Percentiles rank a stretch among this genome's conserved stretches.
Evolutionary conservation across 768 basidiomycete genomes (phyloP).

Genomic region (Melanogaster broomeanus): DNA sequence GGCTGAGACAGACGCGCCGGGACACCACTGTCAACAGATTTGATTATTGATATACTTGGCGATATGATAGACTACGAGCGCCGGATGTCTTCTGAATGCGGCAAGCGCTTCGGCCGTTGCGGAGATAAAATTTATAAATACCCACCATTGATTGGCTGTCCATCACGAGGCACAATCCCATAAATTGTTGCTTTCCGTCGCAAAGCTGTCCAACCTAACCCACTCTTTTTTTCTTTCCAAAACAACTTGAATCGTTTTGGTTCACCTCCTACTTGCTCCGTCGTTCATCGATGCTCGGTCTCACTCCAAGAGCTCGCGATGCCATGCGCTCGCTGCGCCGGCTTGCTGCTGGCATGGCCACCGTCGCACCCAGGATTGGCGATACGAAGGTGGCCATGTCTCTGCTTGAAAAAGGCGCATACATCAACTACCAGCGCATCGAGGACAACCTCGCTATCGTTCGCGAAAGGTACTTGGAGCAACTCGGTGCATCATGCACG

Average conservation of each 20-base stretch:
- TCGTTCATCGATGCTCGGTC: slow-evolving; percentile 59
- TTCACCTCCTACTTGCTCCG: slow-evolving; percentile 10
- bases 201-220: slow-evolving; percentile 31
- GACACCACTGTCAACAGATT: neutral
- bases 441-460: slow-evolving; percentile 95
- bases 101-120: neutral
- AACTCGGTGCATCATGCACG: neutral
- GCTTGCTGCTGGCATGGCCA: slow-evolving; percentile 74
- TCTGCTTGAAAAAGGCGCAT: slow-evolving; percentile 76
- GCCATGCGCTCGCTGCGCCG: slow-evolving; percentile 55
- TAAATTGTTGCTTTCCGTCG: slow-evolving; percentile 22
- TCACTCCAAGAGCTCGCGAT: slow-evolving; percentile 54
- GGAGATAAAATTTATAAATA: slow-evolving; percentile 22
- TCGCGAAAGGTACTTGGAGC: slow-evolving; percentile 65
- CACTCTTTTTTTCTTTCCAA: slow-evolving; percentile 15
- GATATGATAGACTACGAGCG: too few species aligned
- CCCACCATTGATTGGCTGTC: slow-evolving; percentile 20
- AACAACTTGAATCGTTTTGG: slow-evolving; percentile 19
- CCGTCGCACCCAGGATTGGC: slow-evolving; percentile 76
- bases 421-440: slow-evolving; percentile 95
- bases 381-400: slow-evolving; percentile 92
- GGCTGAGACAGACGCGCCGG: too few species aligned
- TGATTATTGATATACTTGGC: neutral
- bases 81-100: slow-evolving; percentile 2
- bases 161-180: slow-evolving; percentile 15